Evolutionary conservation across 2,329 filamentous ascomycete species (phyloP).

Genomic region (Aspergillus sp.): DNA sequence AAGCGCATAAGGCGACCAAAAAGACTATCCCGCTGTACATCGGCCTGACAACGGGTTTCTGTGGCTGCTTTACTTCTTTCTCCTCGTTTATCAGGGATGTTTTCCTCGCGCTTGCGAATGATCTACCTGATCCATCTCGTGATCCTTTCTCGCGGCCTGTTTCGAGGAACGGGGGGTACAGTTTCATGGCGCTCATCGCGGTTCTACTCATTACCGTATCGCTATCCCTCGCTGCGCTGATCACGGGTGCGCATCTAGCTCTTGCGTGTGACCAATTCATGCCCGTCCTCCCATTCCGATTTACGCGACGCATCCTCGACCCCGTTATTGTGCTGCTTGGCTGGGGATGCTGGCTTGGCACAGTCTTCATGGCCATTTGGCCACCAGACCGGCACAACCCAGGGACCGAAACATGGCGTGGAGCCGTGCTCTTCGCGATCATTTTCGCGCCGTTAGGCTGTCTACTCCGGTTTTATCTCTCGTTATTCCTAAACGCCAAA

Average conservation of each 20-base stretch:
- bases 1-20: conserved; percentile 53
- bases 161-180: conserved; percentile 65
- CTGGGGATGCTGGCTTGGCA: conserved; percentile 70
- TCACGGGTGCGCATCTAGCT: conserved; percentile 69
- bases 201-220: conserved; percentile 66
- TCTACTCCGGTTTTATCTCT: conserved; percentile 65
- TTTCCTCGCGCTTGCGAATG: conserved; percentile 73
- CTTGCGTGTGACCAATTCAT: conserved; percentile 51
- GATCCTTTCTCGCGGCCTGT: conserved; percentile 23
- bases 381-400: conserved; percentile 52
- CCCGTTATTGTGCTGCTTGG: conserved; percentile 57
- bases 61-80: conserved; percentile 84
- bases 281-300: conserved; percentile 53
- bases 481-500: conserved; percentile 62
- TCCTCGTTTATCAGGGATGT: conserved; percentile 75
- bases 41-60: conserved; percentile 78
- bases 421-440: conserved; percentile 65
- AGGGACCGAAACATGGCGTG: conserved; percentile 60
- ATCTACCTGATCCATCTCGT: conserved; percentile 51
- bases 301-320: conserved; percentile 59
- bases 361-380: conserved; percentile 63
- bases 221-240: conserved; percentile 62
- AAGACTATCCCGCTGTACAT: conserved; percentile 86
- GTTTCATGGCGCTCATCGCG: conserved; percentile 71
- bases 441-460: conserved; percentile 79